A percentile compares a stretch with the other conserved stretches of the same genome.
Evolutionary conservation across 179 eudicot genomes (phyloP).

Genomic region (Spergularia azorica): DNA sequence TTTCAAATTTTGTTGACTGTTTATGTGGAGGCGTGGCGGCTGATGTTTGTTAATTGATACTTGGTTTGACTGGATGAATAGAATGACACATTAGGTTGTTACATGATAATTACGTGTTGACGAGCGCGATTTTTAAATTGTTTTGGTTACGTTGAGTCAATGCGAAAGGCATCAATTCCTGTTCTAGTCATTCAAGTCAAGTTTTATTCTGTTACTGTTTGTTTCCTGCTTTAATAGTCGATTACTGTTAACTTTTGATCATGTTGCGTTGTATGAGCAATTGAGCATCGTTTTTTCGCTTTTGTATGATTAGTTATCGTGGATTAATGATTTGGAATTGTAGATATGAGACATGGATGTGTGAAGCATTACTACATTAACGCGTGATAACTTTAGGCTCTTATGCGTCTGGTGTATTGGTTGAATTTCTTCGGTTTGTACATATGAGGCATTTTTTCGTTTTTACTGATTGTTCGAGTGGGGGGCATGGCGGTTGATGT

Average conservation of each 20-base stretch:
- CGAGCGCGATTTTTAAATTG: not conserved
- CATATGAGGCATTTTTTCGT: too few relatives aligned
- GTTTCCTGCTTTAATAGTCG: not conserved
- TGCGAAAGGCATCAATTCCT: not conserved
- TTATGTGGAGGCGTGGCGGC: slow-evolving; percentile 18
- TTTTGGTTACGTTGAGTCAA: not conserved
- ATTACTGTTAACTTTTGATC: not conserved
- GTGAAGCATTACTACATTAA: too few relatives aligned
- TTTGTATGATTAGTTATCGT: not conserved
- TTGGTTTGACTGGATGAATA: slow-evolving; percentile 20
- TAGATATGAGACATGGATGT: too few relatives aligned
- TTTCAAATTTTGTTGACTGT: slow-evolving; percentile 5
- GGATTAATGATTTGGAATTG: too few relatives aligned
- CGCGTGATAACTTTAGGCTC: too few relatives aligned
- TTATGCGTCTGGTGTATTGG: too few relatives aligned
- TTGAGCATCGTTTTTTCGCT: not conserved
- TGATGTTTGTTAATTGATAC: slow-evolving; percentile 9
- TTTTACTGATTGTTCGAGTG: too few relatives aligned
- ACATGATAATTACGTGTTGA: slow-evolving; percentile 17
- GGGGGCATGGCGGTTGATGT: too few relatives aligned
- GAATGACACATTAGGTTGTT: not conserved
- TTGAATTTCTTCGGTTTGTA: too few relatives aligned
- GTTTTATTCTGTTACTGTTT: not conserved
- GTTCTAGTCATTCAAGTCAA: slow-evolving; percentile 1
- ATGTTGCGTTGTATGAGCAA: not conserved